Conservation (phyloP, 805 yeast genomes). For the Saturnispora halmiae region DNA sequence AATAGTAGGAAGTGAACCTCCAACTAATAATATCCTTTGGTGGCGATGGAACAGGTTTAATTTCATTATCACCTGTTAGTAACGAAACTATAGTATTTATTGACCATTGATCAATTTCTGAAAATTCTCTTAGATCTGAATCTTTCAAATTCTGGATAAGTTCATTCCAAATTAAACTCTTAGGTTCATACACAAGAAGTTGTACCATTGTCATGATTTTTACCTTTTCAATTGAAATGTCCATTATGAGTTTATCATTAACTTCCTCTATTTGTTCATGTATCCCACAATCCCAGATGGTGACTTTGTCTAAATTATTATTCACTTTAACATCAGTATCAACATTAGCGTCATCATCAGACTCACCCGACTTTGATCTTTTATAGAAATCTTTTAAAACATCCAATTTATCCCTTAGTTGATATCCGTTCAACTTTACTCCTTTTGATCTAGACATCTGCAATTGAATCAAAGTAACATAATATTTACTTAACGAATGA, state of each 20-base stretch:
- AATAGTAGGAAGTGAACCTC: conserved; percentile 20
- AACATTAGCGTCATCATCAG: not conserved
- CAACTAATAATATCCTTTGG: conserved; percentile 16
- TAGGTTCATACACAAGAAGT: conserved; percentile 29
- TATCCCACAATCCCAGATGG: conserved; percentile 44
- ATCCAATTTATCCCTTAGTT: conserved; percentile 3
- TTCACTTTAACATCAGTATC: conserved; percentile 27
- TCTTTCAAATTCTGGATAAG: conserved; percentile 13
- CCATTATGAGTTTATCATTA: conserved; percentile 20
- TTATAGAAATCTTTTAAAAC: conserved; percentile 15
- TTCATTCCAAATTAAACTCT: conserved; percentile 22
- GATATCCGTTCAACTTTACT: conserved; percentile 13
- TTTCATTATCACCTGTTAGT: conserved; percentile 8
- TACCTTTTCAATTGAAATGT: conserved; percentile 23
- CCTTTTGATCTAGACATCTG: conserved; percentile 29
- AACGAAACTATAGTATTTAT: conserved; percentile 15
- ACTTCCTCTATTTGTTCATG: conserved; percentile 22
- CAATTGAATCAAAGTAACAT: conserved; percentile 29
- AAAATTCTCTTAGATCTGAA: conserved; percentile 17
- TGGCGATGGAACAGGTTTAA: not conserved
- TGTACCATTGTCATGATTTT: conserved; percentile 32
- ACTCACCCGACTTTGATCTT: not conserved
- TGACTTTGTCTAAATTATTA: conserved; percentile 55
- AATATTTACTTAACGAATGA: conserved; percentile 40
- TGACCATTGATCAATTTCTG: conserved; percentile 33